Percentiles rank a stretch among this genome's conserved stretches.
Evolutionary conservation across 345 rosid genomes (phyloP).

Genomic region (Eucalyptus tenuipes): DNA sequence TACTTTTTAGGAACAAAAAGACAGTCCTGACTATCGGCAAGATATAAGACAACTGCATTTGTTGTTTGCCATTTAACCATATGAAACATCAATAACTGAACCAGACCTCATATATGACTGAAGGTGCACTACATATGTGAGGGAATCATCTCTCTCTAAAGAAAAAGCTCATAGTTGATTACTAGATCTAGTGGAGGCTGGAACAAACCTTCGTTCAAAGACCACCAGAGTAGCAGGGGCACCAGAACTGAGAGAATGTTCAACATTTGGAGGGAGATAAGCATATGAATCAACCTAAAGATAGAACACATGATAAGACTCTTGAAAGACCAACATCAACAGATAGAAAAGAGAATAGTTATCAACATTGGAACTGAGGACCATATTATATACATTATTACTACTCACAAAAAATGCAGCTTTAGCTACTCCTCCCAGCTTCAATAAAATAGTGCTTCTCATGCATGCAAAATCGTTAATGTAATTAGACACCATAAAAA

Average conservation of each 20-base stretch:
- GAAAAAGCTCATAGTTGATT: not conserved
- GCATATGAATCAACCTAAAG: slow-evolving; percentile 77
- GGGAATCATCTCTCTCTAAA: not conserved
- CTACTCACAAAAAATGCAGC: not conserved
- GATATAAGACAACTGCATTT: not conserved
- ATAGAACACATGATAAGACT: not conserved
- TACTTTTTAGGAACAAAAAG: not conserved
- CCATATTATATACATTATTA: not conserved
- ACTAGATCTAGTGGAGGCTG: not conserved
- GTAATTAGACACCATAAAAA: not conserved
- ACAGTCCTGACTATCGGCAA: not conserved
- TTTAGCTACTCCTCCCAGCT: not conserved
- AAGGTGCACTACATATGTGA: not conserved
- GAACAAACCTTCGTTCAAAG: slow-evolving; percentile 58
- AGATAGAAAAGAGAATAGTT: not conserved
- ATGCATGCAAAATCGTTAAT: not conserved
- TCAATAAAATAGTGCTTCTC: not conserved
- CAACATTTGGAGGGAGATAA: slow-evolving; percentile 67
- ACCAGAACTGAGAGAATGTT: slow-evolving; percentile 43
- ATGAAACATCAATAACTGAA: not conserved
- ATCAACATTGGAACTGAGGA: not conserved
- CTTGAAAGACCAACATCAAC: not conserved
- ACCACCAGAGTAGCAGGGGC: slow-evolving; percentile 56
- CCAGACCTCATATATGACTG: not conserved
- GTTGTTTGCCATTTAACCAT: not conserved